These are phyloP conservation scores for Papiliotrema nemorosa DNA, from an alignment of 1,284 basidiomycete genomes.

Conservation along the genomic window DNA sequence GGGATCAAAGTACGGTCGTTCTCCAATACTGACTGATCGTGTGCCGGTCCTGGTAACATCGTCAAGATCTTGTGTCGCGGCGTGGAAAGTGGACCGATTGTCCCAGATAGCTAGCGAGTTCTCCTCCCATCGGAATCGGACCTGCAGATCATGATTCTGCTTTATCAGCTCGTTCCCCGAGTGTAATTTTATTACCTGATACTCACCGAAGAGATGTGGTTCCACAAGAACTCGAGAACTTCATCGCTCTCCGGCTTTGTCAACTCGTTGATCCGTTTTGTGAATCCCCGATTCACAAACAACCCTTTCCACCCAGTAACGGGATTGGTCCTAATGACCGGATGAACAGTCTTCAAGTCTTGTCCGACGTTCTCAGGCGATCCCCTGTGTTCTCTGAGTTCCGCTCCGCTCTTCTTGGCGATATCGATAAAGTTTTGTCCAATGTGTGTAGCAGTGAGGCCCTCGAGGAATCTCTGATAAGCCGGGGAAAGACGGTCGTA, in stretches of 20 bases:
- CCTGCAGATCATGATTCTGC: constrained; percentile 63
- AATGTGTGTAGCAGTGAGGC: constrained; percentile 57
- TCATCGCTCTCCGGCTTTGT: constrained; percentile 56
- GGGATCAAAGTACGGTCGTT: constrained; percentile 57
- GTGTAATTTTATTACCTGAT: constrained; percentile 15
- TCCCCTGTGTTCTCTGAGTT: constrained; percentile 49
- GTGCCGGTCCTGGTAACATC: constrained; percentile 55
- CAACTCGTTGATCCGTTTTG: constrained; percentile 61
- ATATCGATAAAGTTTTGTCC: constrained; percentile 57
- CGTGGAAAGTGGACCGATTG: constrained; percentile 45
- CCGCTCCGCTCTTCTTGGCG: constrained; percentile 10
- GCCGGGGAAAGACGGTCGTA: constrained; percentile 42
- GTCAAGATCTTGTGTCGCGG: constrained; percentile 54
- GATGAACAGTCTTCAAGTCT: constrained; percentile 63
- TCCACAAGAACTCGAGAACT: constrained; percentile 46
- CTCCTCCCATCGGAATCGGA: constrained; percentile 53
- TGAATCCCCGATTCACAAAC: constrained; percentile 65
- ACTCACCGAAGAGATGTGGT: constrained; percentile 55
- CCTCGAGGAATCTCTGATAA: constrained; percentile 34
- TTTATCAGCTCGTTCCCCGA: not conserved
- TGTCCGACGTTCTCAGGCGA: constrained; percentile 60
- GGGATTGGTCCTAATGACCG: constrained; percentile 47
- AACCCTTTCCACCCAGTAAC: constrained; percentile 74
- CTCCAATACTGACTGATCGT: constrained; percentile 62
- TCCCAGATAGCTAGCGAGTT: constrained; percentile 49